A percentile compares a stretch with the other conserved stretches of the same genome.
Conservation (phyloP, 169 alveolate species). For the Eimeria praecox region DNA sequence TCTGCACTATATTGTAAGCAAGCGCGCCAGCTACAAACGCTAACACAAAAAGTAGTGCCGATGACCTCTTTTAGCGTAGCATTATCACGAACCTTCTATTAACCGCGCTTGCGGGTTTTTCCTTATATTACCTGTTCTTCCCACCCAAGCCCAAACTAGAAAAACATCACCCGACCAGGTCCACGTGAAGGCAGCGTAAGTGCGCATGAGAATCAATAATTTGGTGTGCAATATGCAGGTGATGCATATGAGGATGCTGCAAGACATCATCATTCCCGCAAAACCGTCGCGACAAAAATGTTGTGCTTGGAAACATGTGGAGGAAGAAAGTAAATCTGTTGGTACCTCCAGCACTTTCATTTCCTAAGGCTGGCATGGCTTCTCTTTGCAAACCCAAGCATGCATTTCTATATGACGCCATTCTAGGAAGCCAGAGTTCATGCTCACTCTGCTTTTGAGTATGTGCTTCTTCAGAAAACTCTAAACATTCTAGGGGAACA, state of each 20-base stretch:
- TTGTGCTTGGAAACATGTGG: not conserved
- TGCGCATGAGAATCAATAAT: not conserved
- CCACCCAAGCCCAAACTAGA: not conserved
- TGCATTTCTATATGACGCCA: no score
- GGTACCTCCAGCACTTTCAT: not conserved
- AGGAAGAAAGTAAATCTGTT: not conserved
- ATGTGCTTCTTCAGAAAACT: not conserved
- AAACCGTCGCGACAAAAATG: not conserved
- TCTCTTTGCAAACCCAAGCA: not conserved
- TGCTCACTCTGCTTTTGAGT: not conserved
- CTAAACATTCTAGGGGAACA: no score
- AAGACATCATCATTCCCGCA: not conserved
- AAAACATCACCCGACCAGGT: not conserved
- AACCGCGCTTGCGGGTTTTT: not conserved
- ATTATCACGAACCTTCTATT: not conserved
- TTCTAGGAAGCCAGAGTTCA: no score
- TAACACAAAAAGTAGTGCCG: not conserved
- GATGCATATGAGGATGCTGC: not conserved
- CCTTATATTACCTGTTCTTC: not conserved
- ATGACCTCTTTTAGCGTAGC: not conserved
- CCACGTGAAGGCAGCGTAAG: not conserved
- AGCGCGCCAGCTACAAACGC: not conserved
- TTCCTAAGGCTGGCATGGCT: no score
- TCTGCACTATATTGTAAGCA: not conserved
- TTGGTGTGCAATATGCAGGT: not conserved